Evolutionary conservation across 2,329 filamentous ascomycete genomes (phyloP), one percentile per base, ranked within the genome.

Genomic region (Stagonosporopsis cucurbitacearum): DNA sequence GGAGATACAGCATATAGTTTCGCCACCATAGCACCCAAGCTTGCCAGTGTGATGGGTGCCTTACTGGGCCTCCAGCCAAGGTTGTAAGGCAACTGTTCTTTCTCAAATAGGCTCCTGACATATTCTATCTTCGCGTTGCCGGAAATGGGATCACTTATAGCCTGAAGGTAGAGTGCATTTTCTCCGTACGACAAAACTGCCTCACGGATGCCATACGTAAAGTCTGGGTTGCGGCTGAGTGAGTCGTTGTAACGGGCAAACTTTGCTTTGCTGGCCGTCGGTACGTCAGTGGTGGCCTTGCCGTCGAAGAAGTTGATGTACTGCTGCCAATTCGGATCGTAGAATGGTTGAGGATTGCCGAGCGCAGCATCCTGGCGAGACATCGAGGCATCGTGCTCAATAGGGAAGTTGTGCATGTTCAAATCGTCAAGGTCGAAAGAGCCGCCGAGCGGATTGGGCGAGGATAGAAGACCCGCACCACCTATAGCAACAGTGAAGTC

Each of bases 341-440:
- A 51, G 6, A 65, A 66, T 0, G 49, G 41, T 23, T 54, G 48
- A 2, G 35, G 32, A n/a, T 58, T 58, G 3, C 63, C 63, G 3
- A 65, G 43, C 9, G 54, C 57, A 6, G 61, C 63, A 5, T 64
- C 63, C 22, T 52, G 57, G 6, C 63, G 59, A 3, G 61, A 64
- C 8, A 66, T 59, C 12, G 47, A 54, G 6, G 62, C 63, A 48
- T 66, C 63, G 44, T 66, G 63, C 40, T 66, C 63, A 36, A 64
- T 66, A 32, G 63, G 61, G 39, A 64, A 64, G 37, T 65, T 65
- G 43, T 65, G 63, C 52, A 42, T 37, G 37, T 48, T 50, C 3
- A 66, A 20, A 9, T 66, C 54, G 42, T 48, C 20, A 3, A 66
- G 58, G 50, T 64, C 59, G 54, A 66, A 66, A 19, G 59, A 58